These are phyloP conservation scores for Naganishia albida DNA, from an alignment of 1,284 basidiomycete species.

Conservation along the genomic window DNA sequence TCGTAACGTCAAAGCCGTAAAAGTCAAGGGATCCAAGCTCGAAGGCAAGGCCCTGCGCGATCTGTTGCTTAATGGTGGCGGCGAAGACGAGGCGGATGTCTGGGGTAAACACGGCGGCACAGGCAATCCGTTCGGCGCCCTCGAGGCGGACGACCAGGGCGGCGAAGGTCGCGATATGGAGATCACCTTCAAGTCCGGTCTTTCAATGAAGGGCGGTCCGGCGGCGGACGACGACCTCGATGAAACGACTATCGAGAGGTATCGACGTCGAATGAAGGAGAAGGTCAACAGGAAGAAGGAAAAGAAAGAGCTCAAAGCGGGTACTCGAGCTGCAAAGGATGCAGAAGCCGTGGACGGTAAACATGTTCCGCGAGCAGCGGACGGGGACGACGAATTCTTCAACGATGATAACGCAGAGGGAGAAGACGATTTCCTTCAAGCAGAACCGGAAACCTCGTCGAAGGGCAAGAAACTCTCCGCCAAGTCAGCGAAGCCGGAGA, in stretches of 20 bases:
- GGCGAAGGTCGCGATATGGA: slow-evolving; percentile 66
- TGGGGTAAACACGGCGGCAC: slow-evolving; percentile 62
- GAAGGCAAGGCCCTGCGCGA: slow-evolving; percentile 66
- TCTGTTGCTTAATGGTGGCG: slow-evolving; percentile 66
- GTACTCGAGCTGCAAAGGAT: slow-evolving; percentile 42
- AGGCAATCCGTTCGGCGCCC: slow-evolving; percentile 41
- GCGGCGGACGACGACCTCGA: slow-evolving; percentile 55
- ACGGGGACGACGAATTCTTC: slow-evolving; percentile 69
- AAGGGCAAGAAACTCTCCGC: slow-evolving; percentile 15
- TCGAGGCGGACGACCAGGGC: slow-evolving; percentile 31
- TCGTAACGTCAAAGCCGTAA: slow-evolving; percentile 36
- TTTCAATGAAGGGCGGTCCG: slow-evolving; percentile 57
- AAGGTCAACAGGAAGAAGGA: slow-evolving; percentile 70
- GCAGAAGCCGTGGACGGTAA: slow-evolving; percentile 41
- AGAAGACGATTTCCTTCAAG: slow-evolving; percentile 36
- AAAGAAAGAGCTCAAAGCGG: slow-evolving; percentile 52
- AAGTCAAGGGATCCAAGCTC: slow-evolving; percentile 39
- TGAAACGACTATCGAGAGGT: slow-evolving; percentile 76
- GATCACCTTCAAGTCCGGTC: slow-evolving; percentile 86
- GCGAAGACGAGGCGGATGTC: slow-evolving; percentile 62
- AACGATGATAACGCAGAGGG: slow-evolving; percentile 60
- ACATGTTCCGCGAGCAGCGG: slow-evolving; percentile 5
- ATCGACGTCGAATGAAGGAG: slow-evolving; percentile 82
- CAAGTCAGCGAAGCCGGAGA: slow-evolving; percentile 27
- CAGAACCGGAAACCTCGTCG: slow-evolving; percentile 25